phyloP scores from a whole-genome alignment of 305 asterid genomes.

The Fraxinus sp. region DNA sequence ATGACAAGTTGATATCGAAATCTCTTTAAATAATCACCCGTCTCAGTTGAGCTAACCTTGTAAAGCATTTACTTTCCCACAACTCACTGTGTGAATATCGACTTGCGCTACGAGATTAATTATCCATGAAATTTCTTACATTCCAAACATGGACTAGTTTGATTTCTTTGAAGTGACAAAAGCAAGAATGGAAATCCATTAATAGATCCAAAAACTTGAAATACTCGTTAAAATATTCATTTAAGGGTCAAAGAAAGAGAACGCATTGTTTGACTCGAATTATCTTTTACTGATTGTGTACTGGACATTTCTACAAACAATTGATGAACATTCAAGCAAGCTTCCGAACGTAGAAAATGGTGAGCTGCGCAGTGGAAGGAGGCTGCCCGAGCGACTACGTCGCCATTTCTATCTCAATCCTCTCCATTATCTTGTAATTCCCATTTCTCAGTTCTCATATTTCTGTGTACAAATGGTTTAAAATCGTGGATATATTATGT shows the following conservation, averaged over 20 bases:
- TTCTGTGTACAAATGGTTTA: conserved; percentile 2
- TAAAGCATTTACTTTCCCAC: not conserved
- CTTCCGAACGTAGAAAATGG: conserved; percentile 47
- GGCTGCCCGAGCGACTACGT: conserved; percentile 81
- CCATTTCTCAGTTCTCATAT: not conserved
- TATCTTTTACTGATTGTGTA: not conserved
- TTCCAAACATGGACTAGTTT: not conserved
- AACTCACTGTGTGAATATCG: not conserved
- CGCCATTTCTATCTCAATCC: conserved; percentile 56
- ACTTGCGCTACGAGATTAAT: not conserved
- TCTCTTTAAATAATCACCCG: not conserved
- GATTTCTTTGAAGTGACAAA: not conserved
- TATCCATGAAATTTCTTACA: not conserved
- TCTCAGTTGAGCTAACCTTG: not conserved
- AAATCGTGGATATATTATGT: not conserved
- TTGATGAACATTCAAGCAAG: conserved; percentile 26
- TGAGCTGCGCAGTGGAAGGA: conserved; percentile 63
- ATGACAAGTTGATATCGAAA: not conserved
- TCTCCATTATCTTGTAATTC: conserved; percentile 54
- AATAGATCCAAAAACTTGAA: not conserved
- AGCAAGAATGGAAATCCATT: not conserved
- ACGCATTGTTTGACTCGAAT: conserved; percentile 26
- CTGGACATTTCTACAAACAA: conserved; percentile 33
- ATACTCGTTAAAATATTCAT: not conserved
- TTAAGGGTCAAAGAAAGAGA: conserved; percentile 17